phyloP scores from a whole-genome alignment of 352 stramenopile genomes.

The Globisporangium emineosum region DNA sequence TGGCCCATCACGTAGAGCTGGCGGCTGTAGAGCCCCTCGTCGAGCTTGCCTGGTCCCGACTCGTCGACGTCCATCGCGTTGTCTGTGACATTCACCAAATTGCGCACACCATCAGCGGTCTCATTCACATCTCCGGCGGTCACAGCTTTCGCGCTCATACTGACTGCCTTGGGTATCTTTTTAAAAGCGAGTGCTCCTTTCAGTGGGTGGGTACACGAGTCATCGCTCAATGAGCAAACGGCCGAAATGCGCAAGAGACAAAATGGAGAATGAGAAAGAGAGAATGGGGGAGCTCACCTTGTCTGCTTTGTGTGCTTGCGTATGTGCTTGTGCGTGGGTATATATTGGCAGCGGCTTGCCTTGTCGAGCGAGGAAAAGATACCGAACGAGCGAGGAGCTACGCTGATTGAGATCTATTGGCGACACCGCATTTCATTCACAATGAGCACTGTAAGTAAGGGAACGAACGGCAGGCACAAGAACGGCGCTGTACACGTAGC shows the following conservation, averaged over 20 bases:
- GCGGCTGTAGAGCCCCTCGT: conserved; percentile 88
- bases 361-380: neutral
- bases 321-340: neutral
- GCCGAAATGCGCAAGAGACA: neutral
- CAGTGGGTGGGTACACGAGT: too few species aligned
- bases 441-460: neutral
- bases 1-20: conserved; percentile 99
- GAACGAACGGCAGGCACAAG: too few species aligned
- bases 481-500: neutral
- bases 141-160: conserved; percentile 64
- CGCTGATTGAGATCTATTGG: neutral
- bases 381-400: conserved; percentile 1
- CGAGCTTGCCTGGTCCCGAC: conserved; percentile 41
- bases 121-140: conserved; percentile 68
- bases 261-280: neutral
- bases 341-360: neutral
- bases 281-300: neutral
- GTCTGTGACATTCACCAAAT: conserved; percentile 69
- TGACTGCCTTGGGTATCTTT: neutral
- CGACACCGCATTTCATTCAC: neutral
- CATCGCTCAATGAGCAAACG: neutral
- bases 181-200: neutral
- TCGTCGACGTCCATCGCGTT: conserved; percentile 67
- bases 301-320: neutral
- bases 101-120: conserved; percentile 70